These are phyloP conservation scores for Scolecobasidium constrictum DNA, from an alignment of 2,329 filamentous ascomycete genomes.

Conservation along the genomic window DNA sequence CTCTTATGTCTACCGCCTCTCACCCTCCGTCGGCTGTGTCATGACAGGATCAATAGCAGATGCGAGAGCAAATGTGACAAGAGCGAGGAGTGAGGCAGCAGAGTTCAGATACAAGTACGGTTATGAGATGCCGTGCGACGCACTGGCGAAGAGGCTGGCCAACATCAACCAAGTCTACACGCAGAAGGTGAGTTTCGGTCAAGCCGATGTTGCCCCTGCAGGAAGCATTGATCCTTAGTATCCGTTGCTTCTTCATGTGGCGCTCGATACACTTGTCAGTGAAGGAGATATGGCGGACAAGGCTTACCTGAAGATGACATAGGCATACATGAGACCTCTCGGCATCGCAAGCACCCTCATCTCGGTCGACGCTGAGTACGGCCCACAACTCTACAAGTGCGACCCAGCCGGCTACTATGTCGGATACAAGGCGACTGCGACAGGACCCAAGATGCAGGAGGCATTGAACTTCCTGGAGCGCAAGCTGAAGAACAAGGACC, in stretches of 20 bases:
- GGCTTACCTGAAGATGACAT: too few relatives aligned
- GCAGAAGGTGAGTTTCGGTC: conserved; percentile 58
- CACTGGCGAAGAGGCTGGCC: conserved; percentile 87
- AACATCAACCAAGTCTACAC: conserved; percentile 99
- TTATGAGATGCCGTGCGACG: conserved; percentile 99
- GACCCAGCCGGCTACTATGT: conserved; percentile 97
- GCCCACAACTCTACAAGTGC: conserved; percentile 95
- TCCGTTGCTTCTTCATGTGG: background rate
- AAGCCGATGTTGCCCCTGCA: conserved; percentile 11
- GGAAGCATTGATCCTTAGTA: background rate
- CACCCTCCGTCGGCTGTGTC: conserved; percentile 90
- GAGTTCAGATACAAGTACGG: conserved; percentile 98
- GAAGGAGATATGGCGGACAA: too few relatives aligned
- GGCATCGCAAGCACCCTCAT: conserved; percentile 93
- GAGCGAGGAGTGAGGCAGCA: conserved; percentile 88
- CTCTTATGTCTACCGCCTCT: conserved; percentile 94
- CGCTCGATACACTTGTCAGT: too few relatives aligned
- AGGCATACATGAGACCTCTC: conserved; percentile 97
- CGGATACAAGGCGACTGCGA: conserved; percentile 95
- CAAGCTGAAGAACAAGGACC: conserved; percentile 99
- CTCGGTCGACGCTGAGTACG: conserved; percentile 82
- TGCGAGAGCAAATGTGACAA: conserved; percentile 82
- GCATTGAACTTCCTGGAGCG: conserved; percentile 97
- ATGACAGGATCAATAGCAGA: conserved; percentile 99
- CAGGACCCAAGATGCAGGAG: conserved; percentile 96